Evolutionary conservation across 345 rosid species (phyloP).

Genomic region (Mercurialis annua): DNA sequence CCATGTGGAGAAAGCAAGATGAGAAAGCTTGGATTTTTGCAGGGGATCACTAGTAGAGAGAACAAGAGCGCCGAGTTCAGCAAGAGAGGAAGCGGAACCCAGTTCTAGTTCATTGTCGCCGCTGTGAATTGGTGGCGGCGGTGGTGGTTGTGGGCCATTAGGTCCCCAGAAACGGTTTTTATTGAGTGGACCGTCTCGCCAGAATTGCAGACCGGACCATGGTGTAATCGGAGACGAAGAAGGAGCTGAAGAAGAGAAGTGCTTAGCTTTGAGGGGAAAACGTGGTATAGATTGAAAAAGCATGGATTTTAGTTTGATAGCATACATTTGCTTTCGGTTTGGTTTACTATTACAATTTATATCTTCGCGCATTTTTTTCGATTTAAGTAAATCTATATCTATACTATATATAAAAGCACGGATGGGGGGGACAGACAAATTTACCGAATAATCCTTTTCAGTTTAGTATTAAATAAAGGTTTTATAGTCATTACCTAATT

Average conservation of each 20-base stretch:
- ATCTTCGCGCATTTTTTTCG: too few species aligned
- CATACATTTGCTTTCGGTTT: not conserved
- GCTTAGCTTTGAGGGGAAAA: conserved; percentile 7
- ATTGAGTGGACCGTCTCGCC: conserved; percentile 64
- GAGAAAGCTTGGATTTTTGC: conserved; percentile 65
- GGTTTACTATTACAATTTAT: not conserved
- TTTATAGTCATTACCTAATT: too few species aligned
- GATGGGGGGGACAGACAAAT: too few species aligned
- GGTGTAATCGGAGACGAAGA: conserved; percentile 21
- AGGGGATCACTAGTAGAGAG: conserved; percentile 70
- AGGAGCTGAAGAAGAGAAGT: conserved; percentile 33
- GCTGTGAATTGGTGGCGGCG: conserved; percentile 5
- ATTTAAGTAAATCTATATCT: too few species aligned
- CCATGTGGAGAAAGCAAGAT: conserved; percentile 77
- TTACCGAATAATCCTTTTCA: too few species aligned
- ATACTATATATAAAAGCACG: too few species aligned
- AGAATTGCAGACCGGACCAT: conserved; percentile 67
- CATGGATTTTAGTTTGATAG: not conserved
- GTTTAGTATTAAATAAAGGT: too few species aligned
- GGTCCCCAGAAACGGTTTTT: conserved; percentile 78
- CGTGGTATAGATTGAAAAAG: not conserved
- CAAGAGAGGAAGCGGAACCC: conserved; percentile 63
- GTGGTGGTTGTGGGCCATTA: conserved; percentile 51
- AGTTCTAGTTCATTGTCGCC: conserved; percentile 13
- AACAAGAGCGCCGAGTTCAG: conserved; percentile 80